Evolutionary conservation across 495 filamentous ascomycete genomes (phyloP).

Genomic region (Cairneyella variabilis): DNA sequence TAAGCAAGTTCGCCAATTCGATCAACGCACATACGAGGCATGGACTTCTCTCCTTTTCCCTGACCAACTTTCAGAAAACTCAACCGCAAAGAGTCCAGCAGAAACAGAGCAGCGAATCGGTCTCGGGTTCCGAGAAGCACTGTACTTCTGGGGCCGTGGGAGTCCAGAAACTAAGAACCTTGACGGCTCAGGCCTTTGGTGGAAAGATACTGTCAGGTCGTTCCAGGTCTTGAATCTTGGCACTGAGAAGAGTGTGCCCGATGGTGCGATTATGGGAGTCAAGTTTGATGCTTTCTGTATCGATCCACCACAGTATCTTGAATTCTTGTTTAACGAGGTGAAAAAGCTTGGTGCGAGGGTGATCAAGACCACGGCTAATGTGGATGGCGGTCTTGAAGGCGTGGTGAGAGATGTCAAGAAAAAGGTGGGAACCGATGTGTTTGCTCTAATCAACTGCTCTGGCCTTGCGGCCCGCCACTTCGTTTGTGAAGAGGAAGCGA

Average conservation of each 20-base stretch:
- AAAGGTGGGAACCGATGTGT: not conserved
- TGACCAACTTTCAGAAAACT: too few relatives aligned
- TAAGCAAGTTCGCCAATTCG: too few relatives aligned
- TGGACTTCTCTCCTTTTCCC: constrained; percentile 36
- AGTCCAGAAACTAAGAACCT: constrained; percentile 8
- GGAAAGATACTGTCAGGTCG: constrained; percentile 11
- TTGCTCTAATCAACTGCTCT: constrained; percentile 12
- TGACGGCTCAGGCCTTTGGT: constrained; percentile 20
- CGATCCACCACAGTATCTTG: constrained; percentile 16
- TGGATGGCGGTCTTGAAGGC: constrained; percentile 6
- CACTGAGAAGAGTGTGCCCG: not conserved
- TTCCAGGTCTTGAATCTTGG: constrained; percentile 15
- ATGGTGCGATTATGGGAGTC: constrained; percentile 11
- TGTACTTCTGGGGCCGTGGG: constrained; percentile 12
- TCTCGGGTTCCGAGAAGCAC: constrained; percentile 6
- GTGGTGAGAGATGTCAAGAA: constrained; percentile 9
- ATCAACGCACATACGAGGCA: constrained; percentile 44
- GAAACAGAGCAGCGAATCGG: constrained; percentile 4
- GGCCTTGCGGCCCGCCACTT: constrained; percentile 16
- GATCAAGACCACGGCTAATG: constrained; percentile 6
- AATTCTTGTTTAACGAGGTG: constrained; percentile 2
- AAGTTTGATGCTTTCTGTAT: constrained; percentile 13
- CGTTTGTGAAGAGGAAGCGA: constrained; percentile 7
- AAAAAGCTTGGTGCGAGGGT: constrained; percentile 4
- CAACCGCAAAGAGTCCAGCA: not conserved